Base-by-base conservation (phyloP, 179 eudicot species). In the Corrigiola litoralis region DNA sequence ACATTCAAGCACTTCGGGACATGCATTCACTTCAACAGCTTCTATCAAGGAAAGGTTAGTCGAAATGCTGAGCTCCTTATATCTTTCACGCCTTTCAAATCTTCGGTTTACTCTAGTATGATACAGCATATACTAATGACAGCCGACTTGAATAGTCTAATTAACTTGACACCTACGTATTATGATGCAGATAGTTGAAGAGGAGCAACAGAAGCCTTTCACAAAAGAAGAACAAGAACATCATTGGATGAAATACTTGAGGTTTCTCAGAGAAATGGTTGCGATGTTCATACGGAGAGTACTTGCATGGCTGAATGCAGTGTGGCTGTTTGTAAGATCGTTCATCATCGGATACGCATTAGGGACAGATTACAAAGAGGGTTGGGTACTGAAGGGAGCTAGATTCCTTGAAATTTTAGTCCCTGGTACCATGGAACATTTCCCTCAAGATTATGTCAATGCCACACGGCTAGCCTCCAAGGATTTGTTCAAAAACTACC, bases 1-100 rank as follows among this genome's bases (percentile, higher is more conserved):
- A 68, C 61, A 46, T 84, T 75, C 73, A 84, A 83, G 77, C 88
- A 83, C 66, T 86, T 83, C 68, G 90, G 90, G 46, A 79, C 56
- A 0, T 76, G 82, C 72, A 45, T 81, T 0, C 78, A 77, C 64
- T 85, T 64, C 53, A 77, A 85, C 48, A 58, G 83, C 76, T 67
- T 80, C 66, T 85, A 85, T 46, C 42, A 66, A 46, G 85, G 73
- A 48, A 68, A 82, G 79, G 87, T 80, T 29, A 59, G 64, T 21
- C 7, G 2, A 0, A 38, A 33, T 12, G 2, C 3, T 6, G 6
- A 36, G 20, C 12, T 6, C 0, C 25, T 33, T 27, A 9, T 17
- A 25, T 56, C 60, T 4, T 12, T 20, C 17, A 0, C 34, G 2
- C 8, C 24, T 13, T 5, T 20, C 1, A 5, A 58, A 38, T 14